These are phyloP conservation scores for Plasmodium vinckei DNA, from an alignment of 169 alveolate genomes.

Conservation along the genomic window DNA sequence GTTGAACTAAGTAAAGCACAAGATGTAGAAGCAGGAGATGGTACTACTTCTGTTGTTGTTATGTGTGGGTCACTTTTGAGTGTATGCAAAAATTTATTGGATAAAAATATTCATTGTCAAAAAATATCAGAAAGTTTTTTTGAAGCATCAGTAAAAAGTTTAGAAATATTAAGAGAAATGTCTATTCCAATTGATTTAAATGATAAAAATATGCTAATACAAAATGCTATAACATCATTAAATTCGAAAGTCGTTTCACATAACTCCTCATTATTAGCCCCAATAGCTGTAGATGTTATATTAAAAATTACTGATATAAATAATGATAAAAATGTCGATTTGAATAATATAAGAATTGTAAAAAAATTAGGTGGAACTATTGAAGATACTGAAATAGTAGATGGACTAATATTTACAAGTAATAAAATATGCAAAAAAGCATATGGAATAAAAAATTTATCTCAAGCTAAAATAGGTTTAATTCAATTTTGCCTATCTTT, in stretches of 20 bases:
- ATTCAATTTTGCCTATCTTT: constrained; percentile 98
- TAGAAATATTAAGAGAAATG: constrained; percentile 94
- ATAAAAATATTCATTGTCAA: constrained; percentile 98
- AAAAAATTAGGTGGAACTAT: constrained; percentile 99
- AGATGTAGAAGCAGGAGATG: constrained; percentile 99
- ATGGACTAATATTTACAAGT: constrained; percentile 97
- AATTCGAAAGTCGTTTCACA: constrained; percentile 98
- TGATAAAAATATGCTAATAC: constrained; percentile 94
- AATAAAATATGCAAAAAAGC: constrained; percentile 96
- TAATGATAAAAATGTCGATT: constrained; percentile 90
- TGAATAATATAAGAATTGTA: constrained; percentile 90
- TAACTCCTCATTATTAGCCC: constrained; percentile 96
- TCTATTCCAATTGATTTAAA: constrained; percentile 94
- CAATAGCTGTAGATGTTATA: constrained; percentile 99
- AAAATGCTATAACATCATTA: constrained; percentile 97
- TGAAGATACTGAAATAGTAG: constrained; percentile 98
- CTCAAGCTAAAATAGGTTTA: constrained; percentile 97
- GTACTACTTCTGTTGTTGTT: constrained; percentile 99
- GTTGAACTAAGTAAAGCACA: constrained; percentile 98
- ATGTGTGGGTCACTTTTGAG: constrained; percentile 98
- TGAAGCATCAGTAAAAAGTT: constrained; percentile 91
- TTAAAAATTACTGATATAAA: constrained; percentile 82
- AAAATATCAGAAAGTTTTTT: constrained; percentile 96
- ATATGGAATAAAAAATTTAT: constrained; percentile 96
- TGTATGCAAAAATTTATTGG: constrained; percentile 95